Conservation (phyloP, 1,139 yeast genomes). For the Diutina catenulata region DNA sequence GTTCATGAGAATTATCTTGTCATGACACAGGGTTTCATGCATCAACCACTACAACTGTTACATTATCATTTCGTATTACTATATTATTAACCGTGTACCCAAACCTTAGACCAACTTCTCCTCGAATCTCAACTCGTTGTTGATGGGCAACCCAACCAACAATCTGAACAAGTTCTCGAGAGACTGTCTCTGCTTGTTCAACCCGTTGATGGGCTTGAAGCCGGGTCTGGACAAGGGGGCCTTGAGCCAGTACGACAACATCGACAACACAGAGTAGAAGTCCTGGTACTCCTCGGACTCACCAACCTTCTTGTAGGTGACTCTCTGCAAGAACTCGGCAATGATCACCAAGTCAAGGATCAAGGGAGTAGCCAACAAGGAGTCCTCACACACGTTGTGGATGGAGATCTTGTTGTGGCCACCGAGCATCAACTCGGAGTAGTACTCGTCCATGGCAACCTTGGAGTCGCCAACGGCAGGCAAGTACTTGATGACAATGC, state of each 20-base stretch:
- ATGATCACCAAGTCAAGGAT: conserved; percentile 85
- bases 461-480: conserved; percentile 94
- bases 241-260: conserved; percentile 91
- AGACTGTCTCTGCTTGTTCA: conserved; percentile 90
- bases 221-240: conserved; percentile 93
- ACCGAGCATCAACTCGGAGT: conserved; percentile 93
- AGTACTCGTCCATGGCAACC: conserved; percentile 98
- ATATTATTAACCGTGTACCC: background rate
- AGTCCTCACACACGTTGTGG: conserved; percentile 95
- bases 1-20: no score
- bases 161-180: conserved; percentile 84
- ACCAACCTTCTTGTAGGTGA: conserved; percentile 51
- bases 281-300: conserved; percentile 40
- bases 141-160: conserved; percentile 80
- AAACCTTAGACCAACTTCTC: conserved; percentile 55
- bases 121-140: conserved; percentile 88
- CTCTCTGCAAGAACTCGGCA: conserved; percentile 83
- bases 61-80: no score
- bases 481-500: conserved; percentile 89
- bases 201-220: conserved; percentile 80
- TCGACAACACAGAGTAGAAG: conserved; percentile 78
- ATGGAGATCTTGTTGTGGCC: conserved; percentile 92
- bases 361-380: conserved; percentile 87
- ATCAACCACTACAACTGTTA: no score
- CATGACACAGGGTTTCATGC: no score